Evolutionary conservation across 495 filamentous ascomycete genomes (phyloP), one percentile per base, ranked within the genome.

Genomic region (Penicillium alfredii): DNA sequence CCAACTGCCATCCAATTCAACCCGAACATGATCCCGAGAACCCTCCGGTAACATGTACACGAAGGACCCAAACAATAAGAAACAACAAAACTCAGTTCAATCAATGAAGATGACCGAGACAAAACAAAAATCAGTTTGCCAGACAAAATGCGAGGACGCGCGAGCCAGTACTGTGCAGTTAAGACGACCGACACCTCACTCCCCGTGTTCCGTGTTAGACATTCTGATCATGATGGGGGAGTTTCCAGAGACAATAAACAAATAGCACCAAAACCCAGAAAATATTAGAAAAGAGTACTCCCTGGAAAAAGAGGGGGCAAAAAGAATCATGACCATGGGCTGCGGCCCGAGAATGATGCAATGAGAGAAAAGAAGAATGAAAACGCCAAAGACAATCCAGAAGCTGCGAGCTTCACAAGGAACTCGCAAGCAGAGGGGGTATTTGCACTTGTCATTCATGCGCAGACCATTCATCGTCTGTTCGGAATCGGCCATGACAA

Each of bases 21-120:
- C n/a, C n/a, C n/a, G n/a, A n/a, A n/a, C n/a, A n/a, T n/a, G n/a
- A n/a, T n/a, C n/a, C n/a, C n/a, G n/a, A n/a, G n/a, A n/a, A n/a
- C n/a, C n/a, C n/a, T n/a, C n/a, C n/a, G n/a, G n/a, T n/a, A n/a
- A n/a, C n/a, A n/a, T n/a, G n/a, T n/a, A n/a, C n/a, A n/a, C n/a
- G n/a, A n/a, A n/a, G n/a, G n/a, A n/a, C 15, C 35, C 24, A 32
- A 27, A 42, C 5, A 24, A 30, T 32, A 30, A 30, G 37, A 33
- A 15, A 12, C 31, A 30, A 33, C 14, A 40, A 17, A 15, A 33
- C 54, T 47, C 52, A 63, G 59, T 63, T 36, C 43, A 48, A 59
- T 63, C 59, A 61, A 40, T 51, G 15, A 63, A 63, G 59, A 61
- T 49, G 57, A 63, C 59, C 41, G 41, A 53, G 53, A 53, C 20